Base-by-base conservation (phyloP, 164 flowering plant species). In the Macadamia tetraphylla region DNA sequence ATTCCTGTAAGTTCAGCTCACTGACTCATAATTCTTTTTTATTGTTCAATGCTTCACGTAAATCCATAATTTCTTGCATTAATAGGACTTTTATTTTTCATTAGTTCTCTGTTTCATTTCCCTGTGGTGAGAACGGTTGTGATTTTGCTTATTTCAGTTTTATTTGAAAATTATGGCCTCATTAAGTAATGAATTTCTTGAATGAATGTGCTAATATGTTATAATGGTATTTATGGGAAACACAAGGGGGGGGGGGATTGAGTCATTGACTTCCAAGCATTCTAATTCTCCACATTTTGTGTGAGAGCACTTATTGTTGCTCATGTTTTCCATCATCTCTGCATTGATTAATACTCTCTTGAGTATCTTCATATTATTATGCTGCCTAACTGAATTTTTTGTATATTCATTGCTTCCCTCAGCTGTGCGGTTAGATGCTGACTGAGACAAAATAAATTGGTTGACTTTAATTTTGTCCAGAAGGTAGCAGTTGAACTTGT, bases 1-100 rank as follows among this genome's bases (percentile, higher is more conserved):
- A 69, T 85, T 67, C 87, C 88, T 59, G 96, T 90, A 79, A 85
- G 89, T 81, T 73, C n/a, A 55, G n/a, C 40, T 10, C 18, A 32
- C 7, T 12, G 6, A 64, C 9, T 62, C 15, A n/a, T 7, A 31
- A 6, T 15, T 8, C 14, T 40, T 35, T 53, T 63, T 64, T 64
- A 43, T 46, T 58, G 30, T 31, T 30, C 10, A 56, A 40, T 58
- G 15, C n/a, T 66, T 18, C 30, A 30, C 53, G 60, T 55, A 8
- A 9, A 32, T 53, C 0, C 18, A 29, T 17, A 65, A 32, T 32
- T 65, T 11, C 42, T 53, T 10, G 14, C 12, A 6, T 62, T 3
- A 3, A 46, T 46, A 46, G 3, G 51, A 46, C 51, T 46, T 46
- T 46, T 46, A 46, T 46, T 46, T 8, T 3, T 35, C 40, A 35